Base-by-base conservation (phyloP, 2,329 filamentous ascomycete genomes). In the Penicillium sp. region DNA sequence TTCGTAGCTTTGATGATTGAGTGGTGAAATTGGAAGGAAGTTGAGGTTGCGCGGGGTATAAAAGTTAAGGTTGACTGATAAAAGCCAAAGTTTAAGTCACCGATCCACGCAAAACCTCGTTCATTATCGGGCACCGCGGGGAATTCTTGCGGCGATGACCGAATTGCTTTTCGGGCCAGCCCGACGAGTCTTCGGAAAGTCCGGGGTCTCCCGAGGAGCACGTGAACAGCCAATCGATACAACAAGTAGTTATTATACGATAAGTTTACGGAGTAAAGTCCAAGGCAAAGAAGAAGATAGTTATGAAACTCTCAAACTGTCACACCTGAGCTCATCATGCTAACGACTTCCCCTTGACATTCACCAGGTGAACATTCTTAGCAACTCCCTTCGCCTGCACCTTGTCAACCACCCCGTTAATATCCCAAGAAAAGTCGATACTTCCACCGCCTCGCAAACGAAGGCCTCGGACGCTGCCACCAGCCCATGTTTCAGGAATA, bases 361-460 rank as follows among this genome's bases (percentile, higher is more conserved):
- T 50, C 16, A 50, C 47, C 11, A 50, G 10, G 16, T 60, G n/a
- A 57, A 5, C 31, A 54, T 35, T 40, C 39, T 60, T 19, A 44
- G 36, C 33, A n/a, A 37, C 9, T 47, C 46, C 54, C 7, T n/a
- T 19, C 5, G 50, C 50, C 46, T 33, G 44, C 5, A 53, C 59
- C 5, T 44, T 24, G 2, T 39, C 16, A 16, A 62, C 60, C 31
- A 60, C 35, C 14, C 60, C 57, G 19, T 50, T 24, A 2, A 43
- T 37, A 53, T 62, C 60, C 60, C 60, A 62, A 19, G 60, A 60
- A 39, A 60, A 62, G 18, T 55, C 37, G 6, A 62, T 51, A 18
- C 46, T 52, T 13, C 57, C 60, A 16, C 60, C 60, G 2, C 60
- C 60, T 9, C 60, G 51, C n/a, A 62, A 19, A 16, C 31, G 31